Base-by-base conservation (phyloP, 768 basidiomycete genomes). In the Rhizopogon salebrosus region DNA sequence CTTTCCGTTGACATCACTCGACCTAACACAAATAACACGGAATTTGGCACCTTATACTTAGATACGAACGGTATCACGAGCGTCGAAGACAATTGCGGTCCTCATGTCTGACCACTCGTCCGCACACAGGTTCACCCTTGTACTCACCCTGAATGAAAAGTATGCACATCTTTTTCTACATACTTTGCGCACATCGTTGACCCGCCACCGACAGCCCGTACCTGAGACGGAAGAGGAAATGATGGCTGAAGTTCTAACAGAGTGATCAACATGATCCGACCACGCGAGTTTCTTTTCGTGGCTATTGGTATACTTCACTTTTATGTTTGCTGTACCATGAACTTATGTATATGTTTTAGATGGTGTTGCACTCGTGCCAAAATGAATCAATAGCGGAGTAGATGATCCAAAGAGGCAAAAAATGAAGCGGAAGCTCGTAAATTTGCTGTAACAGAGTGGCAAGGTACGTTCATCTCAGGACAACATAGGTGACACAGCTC, bases 11-110 rank as follows among this genome's bases (percentile, higher is more conserved):
- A 93, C 68, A 92, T 88, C 57, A 72, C 81, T 26, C 66, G 73
- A 36, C 78, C 89, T 29, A 99, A 99, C 69, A 97, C 97, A n/a
- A 99, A 99, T 67, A 92, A 88, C 23, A 75, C 78, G 53, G 97
- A 99, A 73, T 92, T 95, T 60, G 97, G 98, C 73, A 93, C 91
- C 68, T 75, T 99, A 41, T 99, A 99, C 69, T 78, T 99, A 40
- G 95, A 99, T 67, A 98, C 98, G 97, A 99, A 99, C 69, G 97
- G 92, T 59, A 98, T 98, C 68, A 97, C 92, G 59, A 58, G 87
- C 57, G 20, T 11, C 27, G 26, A 6, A 20, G 26, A 37, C 18
- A 41, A n/a, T 7, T 45, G 24, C 22, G 36, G 26, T 36, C 11
- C 43, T 45, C 9, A 41, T 36, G 10, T n/a, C 39, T 34, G 46